Evolutionary conservation across 495 filamentous ascomycete genomes (phyloP).

Genomic region (Aspergillus ostianus): DNA sequence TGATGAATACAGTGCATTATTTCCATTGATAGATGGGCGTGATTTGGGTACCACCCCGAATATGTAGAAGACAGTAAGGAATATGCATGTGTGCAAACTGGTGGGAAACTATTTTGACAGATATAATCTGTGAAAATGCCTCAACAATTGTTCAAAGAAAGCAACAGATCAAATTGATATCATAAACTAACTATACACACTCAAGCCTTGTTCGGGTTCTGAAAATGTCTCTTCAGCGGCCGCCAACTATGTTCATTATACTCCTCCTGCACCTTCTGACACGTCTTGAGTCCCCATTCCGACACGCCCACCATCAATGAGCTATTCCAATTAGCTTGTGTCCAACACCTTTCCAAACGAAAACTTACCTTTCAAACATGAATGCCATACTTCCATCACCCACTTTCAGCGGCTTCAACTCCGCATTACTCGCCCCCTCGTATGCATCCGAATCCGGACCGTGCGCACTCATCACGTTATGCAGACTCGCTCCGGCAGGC

Average conservation of each 20-base stretch:
- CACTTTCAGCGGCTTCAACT: constrained; percentile 57
- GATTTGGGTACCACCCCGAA: too few species aligned
- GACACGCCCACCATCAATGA: constrained; percentile 86
- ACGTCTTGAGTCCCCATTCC: constrained; percentile 83
- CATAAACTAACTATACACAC: neutral
- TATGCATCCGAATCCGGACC: constrained; percentile 58
- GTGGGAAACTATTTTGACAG: too few species aligned
- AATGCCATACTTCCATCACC: constrained; percentile 65
- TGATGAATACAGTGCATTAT: neutral
- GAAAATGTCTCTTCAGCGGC: constrained; percentile 74
- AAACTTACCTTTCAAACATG: constrained; percentile 61
- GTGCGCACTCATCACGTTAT: constrained; percentile 65
- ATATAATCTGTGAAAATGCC: too few species aligned
- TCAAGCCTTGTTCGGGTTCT: constrained; percentile 50
- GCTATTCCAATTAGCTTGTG: constrained; percentile 45
- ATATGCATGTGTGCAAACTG: too few species aligned
- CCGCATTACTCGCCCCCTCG: constrained; percentile 57
- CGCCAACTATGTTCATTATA: constrained; percentile 89
- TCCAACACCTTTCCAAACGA: neutral
- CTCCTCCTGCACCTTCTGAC: constrained; percentile 77
- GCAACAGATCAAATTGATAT: neutral
- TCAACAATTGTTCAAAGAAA: neutral
- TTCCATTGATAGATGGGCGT: neutral
- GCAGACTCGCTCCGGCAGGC: constrained; percentile 59
- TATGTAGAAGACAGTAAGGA: too few species aligned